These are phyloP conservation scores for Meyerozyma sp. DNA, from an alignment of 1,139 yeast genomes.

Conservation along the genomic window DNA sequence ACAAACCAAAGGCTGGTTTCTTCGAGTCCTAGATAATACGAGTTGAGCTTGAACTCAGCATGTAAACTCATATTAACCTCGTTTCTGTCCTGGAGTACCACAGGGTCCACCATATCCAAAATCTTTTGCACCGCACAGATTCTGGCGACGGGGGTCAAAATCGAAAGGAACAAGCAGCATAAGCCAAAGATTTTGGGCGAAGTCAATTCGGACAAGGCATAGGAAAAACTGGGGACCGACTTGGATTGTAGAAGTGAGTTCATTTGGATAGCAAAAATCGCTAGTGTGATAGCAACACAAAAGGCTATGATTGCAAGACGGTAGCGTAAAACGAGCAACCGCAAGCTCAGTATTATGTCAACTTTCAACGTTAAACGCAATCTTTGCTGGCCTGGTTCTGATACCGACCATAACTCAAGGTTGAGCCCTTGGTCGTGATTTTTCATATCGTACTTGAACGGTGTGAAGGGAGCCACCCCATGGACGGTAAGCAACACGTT, in stretches of 20 bases:
- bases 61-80: slow-evolving; percentile 24
- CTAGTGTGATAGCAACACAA: slow-evolving; percentile 44
- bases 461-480: slow-evolving; percentile 78
- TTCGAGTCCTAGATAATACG: slow-evolving; percentile 62
- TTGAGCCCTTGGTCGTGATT: slow-evolving; percentile 24
- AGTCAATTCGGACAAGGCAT: slow-evolving; percentile 33
- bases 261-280: slow-evolving; percentile 45
- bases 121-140: slow-evolving; percentile 14
- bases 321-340: slow-evolving; percentile 55
- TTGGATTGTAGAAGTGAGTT: slow-evolving; percentile 29
- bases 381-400: slow-evolving; percentile 14
- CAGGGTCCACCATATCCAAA: slow-evolving; percentile 50
- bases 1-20: slow-evolving; percentile 51
- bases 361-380: slow-evolving; percentile 31
- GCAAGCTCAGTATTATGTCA: slow-evolving; percentile 42
- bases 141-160: slow-evolving; percentile 35
- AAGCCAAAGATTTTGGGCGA: slow-evolving; percentile 16
- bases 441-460: slow-evolving; percentile 29
- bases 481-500: slow-evolving; percentile 47
- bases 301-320: slow-evolving; percentile 58
- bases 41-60: slow-evolving; percentile 21
- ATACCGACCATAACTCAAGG: slow-evolving; percentile 43
- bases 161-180: slow-evolving; percentile 13
- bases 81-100: slow-evolving; percentile 36
- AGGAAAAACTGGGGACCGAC: slow-evolving; percentile 46